Evolutionary conservation across 371 early-diverging fungal genomes (phyloP).

Genomic region (Actinomucor elegans): DNA sequence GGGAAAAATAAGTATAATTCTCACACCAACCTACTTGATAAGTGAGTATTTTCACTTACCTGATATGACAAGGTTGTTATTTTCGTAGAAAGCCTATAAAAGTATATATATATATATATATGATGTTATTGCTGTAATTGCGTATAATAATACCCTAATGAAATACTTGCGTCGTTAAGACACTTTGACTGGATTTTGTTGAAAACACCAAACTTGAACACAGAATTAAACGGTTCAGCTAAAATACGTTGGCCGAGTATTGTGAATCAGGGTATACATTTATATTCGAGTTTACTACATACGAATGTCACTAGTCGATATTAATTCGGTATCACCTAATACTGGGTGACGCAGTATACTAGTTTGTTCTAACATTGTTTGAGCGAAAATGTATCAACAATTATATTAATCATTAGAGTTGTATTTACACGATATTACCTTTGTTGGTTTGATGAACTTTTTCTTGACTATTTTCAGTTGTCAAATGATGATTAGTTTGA

Average conservation of each 20-base stretch:
- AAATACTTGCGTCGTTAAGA: slow-evolving; percentile 46
- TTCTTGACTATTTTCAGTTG: not conserved
- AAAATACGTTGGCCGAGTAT: not conserved
- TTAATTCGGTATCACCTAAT: not conserved
- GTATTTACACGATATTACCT: not conserved
- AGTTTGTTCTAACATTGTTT: not conserved
- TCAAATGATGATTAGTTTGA: not conserved
- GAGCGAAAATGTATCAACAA: not conserved
- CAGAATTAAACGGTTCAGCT: slow-evolving; percentile 32
- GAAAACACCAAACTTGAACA: slow-evolving; percentile 55
- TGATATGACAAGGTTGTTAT: slow-evolving; percentile 60
- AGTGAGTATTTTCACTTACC: slow-evolving; percentile 30
- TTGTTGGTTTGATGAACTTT: too few relatives aligned
- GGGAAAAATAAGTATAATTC: slow-evolving; percentile 12
- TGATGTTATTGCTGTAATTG: not conserved
- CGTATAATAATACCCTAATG: not conserved
- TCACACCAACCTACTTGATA: not conserved
- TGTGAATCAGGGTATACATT: not conserved
- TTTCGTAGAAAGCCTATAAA: slow-evolving; percentile 31
- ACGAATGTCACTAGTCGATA: slow-evolving; percentile 27
- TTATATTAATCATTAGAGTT: not conserved
- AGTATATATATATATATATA: not conserved
- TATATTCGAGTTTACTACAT: not conserved
- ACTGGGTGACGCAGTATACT: not conserved
- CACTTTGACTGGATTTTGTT: slow-evolving; percentile 70